Percentiles rank a stretch among this genome's conserved stretches.
These are phyloP conservation scores for Conticribra weissflogii DNA, from an alignment of 108 stramenopile species.

Conservation along the genomic window DNA sequence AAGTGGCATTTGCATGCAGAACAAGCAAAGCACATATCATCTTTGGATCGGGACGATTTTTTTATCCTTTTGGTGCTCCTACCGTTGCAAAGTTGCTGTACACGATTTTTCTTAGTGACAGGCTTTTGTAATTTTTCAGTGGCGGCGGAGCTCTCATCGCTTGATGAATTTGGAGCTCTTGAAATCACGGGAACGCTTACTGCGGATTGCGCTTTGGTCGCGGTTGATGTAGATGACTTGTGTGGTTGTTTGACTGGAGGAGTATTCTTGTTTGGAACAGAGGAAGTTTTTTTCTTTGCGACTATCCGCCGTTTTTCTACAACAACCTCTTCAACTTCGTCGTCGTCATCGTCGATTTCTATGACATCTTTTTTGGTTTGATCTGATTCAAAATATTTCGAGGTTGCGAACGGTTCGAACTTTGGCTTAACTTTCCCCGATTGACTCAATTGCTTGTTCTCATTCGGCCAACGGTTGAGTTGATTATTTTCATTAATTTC, in stretches of 20 bases:
- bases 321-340: neutral
- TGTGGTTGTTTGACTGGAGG: no score
- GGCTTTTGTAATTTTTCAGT: no score
- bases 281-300: neutral
- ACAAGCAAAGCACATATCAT: slow-evolving; percentile 31
- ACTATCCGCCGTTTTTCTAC: neutral
- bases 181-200: no score
- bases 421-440: neutral
- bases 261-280: neutral
- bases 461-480: neutral
- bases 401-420: neutral
- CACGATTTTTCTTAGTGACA: neutral
- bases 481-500: neutral
- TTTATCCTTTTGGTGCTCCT: neutral
- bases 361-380: slow-evolving; percentile 3
- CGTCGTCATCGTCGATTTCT: slow-evolving; percentile 20
- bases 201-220: no score
- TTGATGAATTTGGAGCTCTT: no score
- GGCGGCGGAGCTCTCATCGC: no score
- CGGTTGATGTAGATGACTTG: no score
- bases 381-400: neutral
- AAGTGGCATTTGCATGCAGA: slow-evolving; percentile 31
- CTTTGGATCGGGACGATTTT: slow-evolving; percentile 6
- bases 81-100: neutral
- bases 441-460: no score